phyloP scores from a whole-genome alignment of 345 rosid genomes.

The Psidium guajava region DNA sequence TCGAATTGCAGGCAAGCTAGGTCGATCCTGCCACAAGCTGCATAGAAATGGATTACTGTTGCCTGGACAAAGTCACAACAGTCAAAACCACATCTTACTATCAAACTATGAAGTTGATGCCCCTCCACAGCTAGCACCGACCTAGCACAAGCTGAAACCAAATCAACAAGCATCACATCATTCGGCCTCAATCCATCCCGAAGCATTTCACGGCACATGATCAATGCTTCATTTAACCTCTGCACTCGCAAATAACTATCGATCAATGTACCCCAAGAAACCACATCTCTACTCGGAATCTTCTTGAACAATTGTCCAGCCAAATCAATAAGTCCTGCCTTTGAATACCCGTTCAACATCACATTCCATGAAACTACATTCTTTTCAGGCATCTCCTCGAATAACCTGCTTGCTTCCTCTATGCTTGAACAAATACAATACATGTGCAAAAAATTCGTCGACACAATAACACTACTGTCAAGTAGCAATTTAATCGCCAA shows the following conservation, averaged over 20 bases:
- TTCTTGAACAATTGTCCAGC: conserved; percentile 49
- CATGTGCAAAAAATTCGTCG: conserved; percentile 61
- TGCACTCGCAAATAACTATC: conserved; percentile 45
- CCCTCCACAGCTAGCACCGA: conserved; percentile 26
- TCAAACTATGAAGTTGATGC: conserved; percentile 42
- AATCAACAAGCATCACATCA: conserved; percentile 62
- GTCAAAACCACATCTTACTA: conserved; percentile 54
- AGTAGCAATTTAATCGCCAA: conserved; percentile 39
- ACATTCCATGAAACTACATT: conserved; percentile 76
- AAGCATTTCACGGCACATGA: conserved; percentile 40
- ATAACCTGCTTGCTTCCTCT: conserved; percentile 44
- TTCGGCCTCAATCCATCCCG: conserved; percentile 32
- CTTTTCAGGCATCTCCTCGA: conserved; percentile 56
- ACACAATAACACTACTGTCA: conserved; percentile 34
- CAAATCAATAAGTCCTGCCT: conserved; percentile 47
- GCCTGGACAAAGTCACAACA: conserved; percentile 57
- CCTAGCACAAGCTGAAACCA: conserved; percentile 65
- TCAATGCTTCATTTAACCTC: conserved; percentile 44
- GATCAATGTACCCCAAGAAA: conserved; percentile 73
- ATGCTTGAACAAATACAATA: conserved; percentile 49
- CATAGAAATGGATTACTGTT: conserved; percentile 55
- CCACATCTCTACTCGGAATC: conserved; percentile 52
- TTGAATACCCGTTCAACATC: conserved; percentile 75
- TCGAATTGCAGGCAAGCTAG: conserved; percentile 59
- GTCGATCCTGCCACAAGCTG: conserved; percentile 33